A percentile compares a stretch with the other conserved stretches of the same genome.
These are phyloP conservation scores for Schizosaccharomyces versatilis DNA, from an alignment of 1,139 yeast genomes.

Conservation along the genomic window DNA sequence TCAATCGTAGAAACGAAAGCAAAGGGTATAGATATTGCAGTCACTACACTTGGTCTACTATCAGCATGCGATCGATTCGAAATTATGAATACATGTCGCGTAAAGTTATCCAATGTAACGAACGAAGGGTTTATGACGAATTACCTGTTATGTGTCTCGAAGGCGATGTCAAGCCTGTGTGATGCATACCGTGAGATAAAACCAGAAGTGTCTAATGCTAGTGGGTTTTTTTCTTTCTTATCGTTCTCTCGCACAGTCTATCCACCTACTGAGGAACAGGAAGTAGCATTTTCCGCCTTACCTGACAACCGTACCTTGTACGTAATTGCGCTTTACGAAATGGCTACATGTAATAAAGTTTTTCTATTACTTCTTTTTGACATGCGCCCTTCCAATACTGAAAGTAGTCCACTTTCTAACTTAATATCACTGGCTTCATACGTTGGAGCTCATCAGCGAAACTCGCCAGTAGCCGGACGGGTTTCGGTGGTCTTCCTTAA, in stretches of 20 bases:
- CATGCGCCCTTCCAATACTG: neutral
- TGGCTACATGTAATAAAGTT: neutral
- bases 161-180: neutral
- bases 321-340: neutral
- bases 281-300: neutral
- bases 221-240: neutral
- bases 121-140: neutral
- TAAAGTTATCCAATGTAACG: neutral
- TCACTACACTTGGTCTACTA: neutral
- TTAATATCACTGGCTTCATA: neutral
- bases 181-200: neutral
- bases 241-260: neutral
- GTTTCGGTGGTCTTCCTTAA: neutral
- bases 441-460: neutral
- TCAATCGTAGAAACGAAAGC: neutral
- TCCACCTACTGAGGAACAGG: neutral
- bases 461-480: neutral
- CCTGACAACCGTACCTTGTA: neutral
- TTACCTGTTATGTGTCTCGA: neutral
- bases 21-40: neutral
- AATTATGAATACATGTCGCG: neutral
- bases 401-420: neutral
- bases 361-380: neutral
- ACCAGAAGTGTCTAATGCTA: neutral
- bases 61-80: neutral